Evolutionary conservation across 129 eudicot species (phyloP).

Genomic region (Tagetes erecta): DNA sequence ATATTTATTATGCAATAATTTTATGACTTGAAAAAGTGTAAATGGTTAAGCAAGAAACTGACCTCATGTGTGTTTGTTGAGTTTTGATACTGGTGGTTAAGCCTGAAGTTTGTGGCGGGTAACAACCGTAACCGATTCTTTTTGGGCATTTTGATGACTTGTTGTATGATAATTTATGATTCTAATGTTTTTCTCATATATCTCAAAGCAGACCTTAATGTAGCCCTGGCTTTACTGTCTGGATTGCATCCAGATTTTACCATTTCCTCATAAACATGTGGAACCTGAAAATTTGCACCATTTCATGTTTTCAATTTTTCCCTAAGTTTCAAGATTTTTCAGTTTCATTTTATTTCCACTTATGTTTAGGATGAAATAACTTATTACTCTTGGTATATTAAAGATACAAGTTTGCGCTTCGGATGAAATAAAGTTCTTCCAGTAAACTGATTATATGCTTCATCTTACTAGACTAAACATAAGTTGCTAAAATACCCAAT

Average conservation of each 20-base stretch:
- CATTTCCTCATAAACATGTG: constrained; percentile 92
- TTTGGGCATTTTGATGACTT: constrained; percentile 12
- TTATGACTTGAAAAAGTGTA: background rate
- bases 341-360: background rate
- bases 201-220: constrained; percentile 83
- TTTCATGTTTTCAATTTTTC: background rate
- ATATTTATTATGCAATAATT: background rate
- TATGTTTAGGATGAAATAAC: no score
- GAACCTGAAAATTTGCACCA: constrained; percentile 61
- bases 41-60: constrained; percentile 9
- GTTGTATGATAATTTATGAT: constrained; percentile 13
- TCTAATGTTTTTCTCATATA: constrained; percentile 72
- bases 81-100: constrained; percentile 12
- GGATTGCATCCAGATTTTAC: constrained; percentile 79
- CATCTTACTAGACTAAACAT: no score
- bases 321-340: constrained; percentile 1
- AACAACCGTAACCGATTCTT: constrained; percentile 8
- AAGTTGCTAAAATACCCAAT: no score
- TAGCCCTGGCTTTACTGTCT: constrained; percentile 90
- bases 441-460: no score
- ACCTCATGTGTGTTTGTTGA: constrained; percentile 24
- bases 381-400: no score
- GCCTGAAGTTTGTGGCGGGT: constrained; percentile 3
- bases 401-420: no score
- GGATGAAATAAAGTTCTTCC: no score